Percentiles rank a stretch among this genome's conserved stretches.
phyloP scores from a whole-genome alignment of 257 asterid species.

The Solanum raphanifolium region DNA sequence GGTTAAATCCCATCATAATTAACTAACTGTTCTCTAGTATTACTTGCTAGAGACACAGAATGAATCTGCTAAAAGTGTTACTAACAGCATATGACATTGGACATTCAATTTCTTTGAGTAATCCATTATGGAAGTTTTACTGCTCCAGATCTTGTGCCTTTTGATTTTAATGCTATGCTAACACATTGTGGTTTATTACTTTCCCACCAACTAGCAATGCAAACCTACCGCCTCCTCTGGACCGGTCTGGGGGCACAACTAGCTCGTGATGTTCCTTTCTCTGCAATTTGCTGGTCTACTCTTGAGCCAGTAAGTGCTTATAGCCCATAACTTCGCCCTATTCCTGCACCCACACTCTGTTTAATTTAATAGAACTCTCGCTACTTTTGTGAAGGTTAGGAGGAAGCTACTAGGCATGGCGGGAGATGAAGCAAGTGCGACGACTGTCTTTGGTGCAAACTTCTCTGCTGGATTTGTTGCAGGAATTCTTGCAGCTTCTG shows the following conservation, averaged over 20 bases:
- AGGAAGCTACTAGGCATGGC: conserved; percentile 46
- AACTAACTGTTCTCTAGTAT: background rate
- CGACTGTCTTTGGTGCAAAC: conserved; percentile 57
- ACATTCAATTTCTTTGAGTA: background rate
- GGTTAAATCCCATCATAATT: background rate
- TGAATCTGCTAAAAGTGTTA: background rate
- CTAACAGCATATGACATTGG: background rate
- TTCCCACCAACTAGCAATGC: conserved; percentile 22
- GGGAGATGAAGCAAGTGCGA: conserved; percentile 38
- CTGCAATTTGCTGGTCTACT: conserved; percentile 88
- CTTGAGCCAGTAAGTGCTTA: conserved; percentile 68
- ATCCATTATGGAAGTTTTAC: background rate
- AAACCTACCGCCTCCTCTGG: conserved; percentile 61
- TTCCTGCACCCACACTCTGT: background rate
- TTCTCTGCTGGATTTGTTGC: conserved; percentile 70
- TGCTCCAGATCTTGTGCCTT: background rate
- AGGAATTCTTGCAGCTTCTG: conserved; percentile 78
- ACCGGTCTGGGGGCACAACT: conserved; percentile 92
- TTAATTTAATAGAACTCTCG: background rate
- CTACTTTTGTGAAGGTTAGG: conserved; percentile 42
- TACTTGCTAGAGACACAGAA: background rate
- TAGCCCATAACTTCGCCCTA: background rate
- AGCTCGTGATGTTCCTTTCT: conserved; percentile 89
- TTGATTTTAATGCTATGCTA: background rate
- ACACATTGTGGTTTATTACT: background rate